Conservation (phyloP, 495 filamentous ascomycete genomes). For the Extremus antarcticus region DNA sequence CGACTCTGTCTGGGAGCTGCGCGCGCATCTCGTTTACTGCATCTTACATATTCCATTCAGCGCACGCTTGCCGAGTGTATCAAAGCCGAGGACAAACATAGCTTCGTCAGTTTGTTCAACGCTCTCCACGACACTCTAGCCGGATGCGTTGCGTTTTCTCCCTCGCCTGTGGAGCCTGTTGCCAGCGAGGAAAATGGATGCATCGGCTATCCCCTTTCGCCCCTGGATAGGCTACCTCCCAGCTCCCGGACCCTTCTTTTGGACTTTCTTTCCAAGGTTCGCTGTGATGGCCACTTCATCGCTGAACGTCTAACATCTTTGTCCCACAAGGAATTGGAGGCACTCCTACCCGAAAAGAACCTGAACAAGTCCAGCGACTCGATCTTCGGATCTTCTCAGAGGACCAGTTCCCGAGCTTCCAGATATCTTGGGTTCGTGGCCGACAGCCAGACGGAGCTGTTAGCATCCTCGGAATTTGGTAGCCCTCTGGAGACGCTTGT, state of each 20-base stretch:
- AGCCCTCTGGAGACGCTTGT: constrained; percentile 78
- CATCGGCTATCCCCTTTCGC: constrained; percentile 36
- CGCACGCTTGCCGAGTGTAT: constrained; percentile 79
- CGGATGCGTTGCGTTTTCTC: constrained; percentile 55
- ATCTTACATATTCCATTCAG: constrained; percentile 66
- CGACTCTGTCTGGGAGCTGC: constrained; percentile 51
- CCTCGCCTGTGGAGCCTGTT: constrained; percentile 43
- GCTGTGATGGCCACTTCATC: constrained; percentile 77
- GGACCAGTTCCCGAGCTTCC: constrained; percentile 32
- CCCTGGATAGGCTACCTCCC: constrained; percentile 69
- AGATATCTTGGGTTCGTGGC: constrained; percentile 31
- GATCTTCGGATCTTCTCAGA: constrained; percentile 44
- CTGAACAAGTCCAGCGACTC: constrained; percentile 51
- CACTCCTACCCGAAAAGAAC: constrained; percentile 63
- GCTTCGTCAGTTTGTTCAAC: constrained; percentile 78
- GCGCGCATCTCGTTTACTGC: constrained; percentile 66
- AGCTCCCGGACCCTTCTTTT: constrained; percentile 64
- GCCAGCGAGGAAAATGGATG: constrained; percentile 48
- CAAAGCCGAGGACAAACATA: constrained; percentile 78
- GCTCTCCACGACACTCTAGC: constrained; percentile 81
- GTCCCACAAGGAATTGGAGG: constrained; percentile 56
- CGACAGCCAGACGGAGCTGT: constrained; percentile 54
- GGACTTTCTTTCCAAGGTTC: constrained; percentile 67
- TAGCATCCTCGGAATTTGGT: constrained; percentile 74
- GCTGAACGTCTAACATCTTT: constrained; percentile 66